Base-by-base conservation (phyloP, 2,329 filamentous ascomycete genomes). In the Bimuria novae-zelandiae region DNA sequence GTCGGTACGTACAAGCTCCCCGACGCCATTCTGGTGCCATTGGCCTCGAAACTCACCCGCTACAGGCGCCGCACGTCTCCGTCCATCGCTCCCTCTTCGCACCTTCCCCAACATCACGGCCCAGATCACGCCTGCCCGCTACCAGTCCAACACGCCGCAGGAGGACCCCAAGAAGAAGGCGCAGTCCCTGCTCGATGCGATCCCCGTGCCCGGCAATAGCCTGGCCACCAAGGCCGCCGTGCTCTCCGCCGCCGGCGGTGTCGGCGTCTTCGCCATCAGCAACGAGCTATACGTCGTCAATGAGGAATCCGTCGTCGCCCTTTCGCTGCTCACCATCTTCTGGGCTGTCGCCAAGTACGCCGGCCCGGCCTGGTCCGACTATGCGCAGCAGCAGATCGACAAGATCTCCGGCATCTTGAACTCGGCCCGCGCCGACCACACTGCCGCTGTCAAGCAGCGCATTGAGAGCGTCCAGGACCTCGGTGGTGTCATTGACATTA, bases 201-300 rank as follows among this genome's bases (percentile, higher is more conserved):
- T 99, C 49, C 94, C 94, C 62, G 84, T 99, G 42, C 94, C 94
- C 71, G 94, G 95, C 69, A 96, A 85, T 85, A 93, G 84, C 74
- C 82, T 97, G 63, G 81, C 96, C 75, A 95, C 91, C 79, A 99
- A 99, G 88, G 92, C 91, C 67, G 94, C 94, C 72, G 93, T 97
- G 75, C 89, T 99, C 72, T 97, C 93, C 74, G 92, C 91, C 70
- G 88, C 89, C 63, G 90, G 94, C 72, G 93, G 89, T 80, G 79
- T 96, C 69, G 92, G 90, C 72, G 85, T 96, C 77, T 96, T 94
- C 75, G 94, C 92, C 73, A 92, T 99, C 80, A 95, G 90, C 87
- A 99, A 96, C 82, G 94, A 99, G 86, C 92, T 97, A 83, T 97
- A 97, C 80, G 92, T 99, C 76, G 84, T 99, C 80, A 99, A 99